Evolutionary conservation across 768 basidiomycete genomes (phyloP), one percentile per base, ranked within the genome.

Genomic region (Trametes cubensis): DNA sequence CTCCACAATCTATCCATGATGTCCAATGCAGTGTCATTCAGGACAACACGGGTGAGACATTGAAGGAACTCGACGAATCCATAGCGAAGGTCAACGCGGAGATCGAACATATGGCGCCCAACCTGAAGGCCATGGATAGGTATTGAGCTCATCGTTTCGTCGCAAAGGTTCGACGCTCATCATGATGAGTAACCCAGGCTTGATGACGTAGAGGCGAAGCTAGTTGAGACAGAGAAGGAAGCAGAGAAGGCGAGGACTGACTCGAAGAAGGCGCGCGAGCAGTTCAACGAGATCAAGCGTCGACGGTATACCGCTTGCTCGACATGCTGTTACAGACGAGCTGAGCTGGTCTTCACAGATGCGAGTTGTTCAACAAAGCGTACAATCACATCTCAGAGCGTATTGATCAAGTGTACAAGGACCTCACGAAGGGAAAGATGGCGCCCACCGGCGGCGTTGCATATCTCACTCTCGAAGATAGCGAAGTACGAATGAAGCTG

Each of bases 371-470:
- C 81, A 95, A 95, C 75, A 92, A 90, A 67, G 97, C 97, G 0
- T 99, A 94, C 78, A 89, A 88, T 63, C 95, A 99, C 69, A 98
- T 99, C 58, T 92, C 95, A 13, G 94, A 95, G 62, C 82, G 86
- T 42, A 99, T 99, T 65, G 95, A 98, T 70, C 83, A 88, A 64
- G 95, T 98, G 0, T 99, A 99, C 78, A 98, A 98, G 75, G 95
- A 98, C 66, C 83, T 98, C 17, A 98, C 97, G 0, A 98, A 96
- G 75, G 95, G 94, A 15, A 94, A 94, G 71, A 89, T 91, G 2
- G 85, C 93, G 1, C 94, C 94, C 0, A 90, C 93, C 85, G 96
- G 96, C 47, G 97, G 97, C 66, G 93, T 97, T 34, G 97, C 95
- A 2, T 99, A 98, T 75, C 84, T 98, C 20, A 93, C 88, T 76